A percentile compares a stretch with the other conserved stretches of the same genome.
phyloP scores from a whole-genome alignment of 306 rosid genomes.

The Crotalaria pallida region DNA sequence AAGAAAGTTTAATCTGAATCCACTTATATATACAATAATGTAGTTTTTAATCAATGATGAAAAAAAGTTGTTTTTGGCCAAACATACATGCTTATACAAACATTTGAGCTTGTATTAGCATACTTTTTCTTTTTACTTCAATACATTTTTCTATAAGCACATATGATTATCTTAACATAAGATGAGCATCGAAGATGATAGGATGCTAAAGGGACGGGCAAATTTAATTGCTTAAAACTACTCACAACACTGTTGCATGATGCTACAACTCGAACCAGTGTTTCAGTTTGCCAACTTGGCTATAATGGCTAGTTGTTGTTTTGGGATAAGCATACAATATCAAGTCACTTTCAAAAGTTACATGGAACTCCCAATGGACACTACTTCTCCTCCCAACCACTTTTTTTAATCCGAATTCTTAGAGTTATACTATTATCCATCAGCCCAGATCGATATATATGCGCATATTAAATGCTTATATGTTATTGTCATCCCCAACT shows the following conservation, averaged over 20 bases:
- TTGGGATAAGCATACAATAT: conserved; percentile 6
- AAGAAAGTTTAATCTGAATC: too few species aligned
- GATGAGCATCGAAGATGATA: too few species aligned
- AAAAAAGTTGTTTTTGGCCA: too few species aligned
- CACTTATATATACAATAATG: too few species aligned
- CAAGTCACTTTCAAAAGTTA: conserved; percentile 32
- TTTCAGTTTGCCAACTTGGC: conserved; percentile 10
- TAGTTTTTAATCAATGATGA: too few species aligned
- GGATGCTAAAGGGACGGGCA: neutral
- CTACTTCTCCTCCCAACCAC: conserved; percentile 11
- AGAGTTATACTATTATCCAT: neutral
- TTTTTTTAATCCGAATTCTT: conserved; percentile 12
- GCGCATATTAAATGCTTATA: conserved; percentile 26
- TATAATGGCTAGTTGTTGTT: neutral
- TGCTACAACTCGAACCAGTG: neutral
- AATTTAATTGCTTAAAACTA: neutral
- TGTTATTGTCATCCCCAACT: conserved; percentile 17
- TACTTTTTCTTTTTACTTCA: too few species aligned
- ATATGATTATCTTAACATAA: too few species aligned
- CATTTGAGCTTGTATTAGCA: too few species aligned
- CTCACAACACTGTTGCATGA: conserved; percentile 12
- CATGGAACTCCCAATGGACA: neutral
- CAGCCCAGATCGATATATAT: neutral
- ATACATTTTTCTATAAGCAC: too few species aligned
- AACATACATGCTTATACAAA: too few species aligned